Evolutionary conservation across 257 asterid genomes (phyloP).

Genomic region (Solanum sitiens): DNA sequence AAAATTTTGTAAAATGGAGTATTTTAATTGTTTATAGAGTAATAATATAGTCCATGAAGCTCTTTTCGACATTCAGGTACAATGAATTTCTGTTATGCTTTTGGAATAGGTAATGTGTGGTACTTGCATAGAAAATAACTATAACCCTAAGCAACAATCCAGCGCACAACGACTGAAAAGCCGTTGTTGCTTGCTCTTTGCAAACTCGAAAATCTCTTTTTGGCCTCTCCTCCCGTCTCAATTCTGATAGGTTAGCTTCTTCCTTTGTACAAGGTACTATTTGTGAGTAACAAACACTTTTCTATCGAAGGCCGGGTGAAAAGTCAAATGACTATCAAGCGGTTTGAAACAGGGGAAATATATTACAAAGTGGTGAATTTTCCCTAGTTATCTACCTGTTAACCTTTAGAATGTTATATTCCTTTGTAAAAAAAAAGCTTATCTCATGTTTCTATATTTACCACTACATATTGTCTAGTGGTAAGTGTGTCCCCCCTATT

Average conservation of each 20-base stretch:
- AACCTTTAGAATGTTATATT: not conserved
- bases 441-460: too few relatives aligned
- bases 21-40: not conserved
- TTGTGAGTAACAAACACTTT: not conserved
- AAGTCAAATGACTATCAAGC: not conserved
- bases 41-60: not conserved
- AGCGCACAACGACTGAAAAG: too few relatives aligned
- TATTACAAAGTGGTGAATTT: not conserved
- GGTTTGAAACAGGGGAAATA: not conserved
- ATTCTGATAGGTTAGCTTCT: not conserved
- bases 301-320: not conserved
- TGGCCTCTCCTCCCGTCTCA: not conserved
- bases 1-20: not conserved
- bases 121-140: too few relatives aligned
- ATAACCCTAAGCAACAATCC: too few relatives aligned
- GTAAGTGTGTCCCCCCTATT: too few relatives aligned
- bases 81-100: not conserved
- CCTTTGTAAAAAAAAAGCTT: too few relatives aligned
- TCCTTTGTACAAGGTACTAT: not conserved
- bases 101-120: not conserved
- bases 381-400: not conserved
- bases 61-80: not conserved
- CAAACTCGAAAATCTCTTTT: too few relatives aligned
- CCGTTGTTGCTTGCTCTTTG: too few relatives aligned
- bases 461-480: too few relatives aligned